Percentiles rank a stretch among this genome's conserved stretches.
phyloP scores from a whole-genome alignment of 805 yeast species.

The Candida ficus region DNA sequence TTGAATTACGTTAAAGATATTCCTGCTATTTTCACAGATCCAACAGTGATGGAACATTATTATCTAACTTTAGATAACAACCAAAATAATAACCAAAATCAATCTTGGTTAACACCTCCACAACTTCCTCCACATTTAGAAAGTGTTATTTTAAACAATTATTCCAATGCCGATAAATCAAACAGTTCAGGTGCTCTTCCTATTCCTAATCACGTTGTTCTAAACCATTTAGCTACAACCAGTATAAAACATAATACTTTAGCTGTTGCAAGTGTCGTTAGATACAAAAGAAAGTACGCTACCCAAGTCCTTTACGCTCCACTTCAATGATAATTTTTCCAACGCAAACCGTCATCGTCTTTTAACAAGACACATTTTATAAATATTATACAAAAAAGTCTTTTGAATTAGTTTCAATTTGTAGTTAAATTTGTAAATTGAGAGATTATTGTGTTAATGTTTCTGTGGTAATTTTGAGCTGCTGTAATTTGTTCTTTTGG shows the following conservation, averaged over 20 bases:
- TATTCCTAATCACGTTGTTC: constrained; percentile 90
- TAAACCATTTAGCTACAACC: constrained; percentile 93
- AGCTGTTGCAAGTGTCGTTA: constrained; percentile 87
- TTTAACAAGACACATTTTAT: too few species aligned
- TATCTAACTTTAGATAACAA: constrained; percentile 71
- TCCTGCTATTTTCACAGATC: constrained; percentile 82
- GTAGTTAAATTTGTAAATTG: too few species aligned
- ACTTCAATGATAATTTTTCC: constrained; percentile 48
- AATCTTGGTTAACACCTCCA: constrained; percentile 79
- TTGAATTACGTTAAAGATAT: constrained; percentile 55
- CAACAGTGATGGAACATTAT: constrained; percentile 83
- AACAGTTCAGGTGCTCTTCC: constrained; percentile 87
- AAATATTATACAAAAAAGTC: background rate
- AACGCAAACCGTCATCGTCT: too few species aligned
- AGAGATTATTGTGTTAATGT: too few species aligned
- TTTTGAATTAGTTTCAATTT: too few species aligned
- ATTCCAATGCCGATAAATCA: constrained; percentile 53
- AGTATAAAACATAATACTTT: constrained; percentile 89
- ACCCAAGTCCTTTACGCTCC: constrained; percentile 94
- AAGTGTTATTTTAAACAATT: constrained; percentile 82
- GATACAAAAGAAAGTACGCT: constrained; percentile 84
- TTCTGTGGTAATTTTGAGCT: background rate
- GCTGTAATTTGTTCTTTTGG: background rate
- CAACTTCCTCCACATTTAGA: constrained; percentile 96
- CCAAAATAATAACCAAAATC: constrained; percentile 53